phyloP scores from a whole-genome alignment of 2,329 filamentous ascomycete genomes.

The Grosmannia penicillata region DNA sequence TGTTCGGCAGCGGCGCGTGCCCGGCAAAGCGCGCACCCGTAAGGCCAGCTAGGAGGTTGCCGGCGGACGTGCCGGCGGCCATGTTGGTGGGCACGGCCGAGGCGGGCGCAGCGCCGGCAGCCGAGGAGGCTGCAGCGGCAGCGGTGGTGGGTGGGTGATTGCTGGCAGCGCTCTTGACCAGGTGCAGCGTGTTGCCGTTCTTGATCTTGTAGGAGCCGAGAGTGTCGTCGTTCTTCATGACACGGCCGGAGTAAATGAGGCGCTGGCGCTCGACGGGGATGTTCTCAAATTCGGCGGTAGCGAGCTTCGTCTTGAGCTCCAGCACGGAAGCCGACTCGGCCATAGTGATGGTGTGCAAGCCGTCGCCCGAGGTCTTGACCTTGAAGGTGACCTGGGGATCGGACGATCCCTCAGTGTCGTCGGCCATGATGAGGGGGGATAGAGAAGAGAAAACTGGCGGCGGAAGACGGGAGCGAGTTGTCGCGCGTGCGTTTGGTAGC shows the following conservation, averaged over 20 bases:
- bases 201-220: slow-evolving; percentile 87
- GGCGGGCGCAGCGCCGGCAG: slow-evolving; percentile 24
- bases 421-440: slow-evolving; percentile 37
- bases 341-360: slow-evolving; percentile 61
- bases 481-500: too few relatives aligned
- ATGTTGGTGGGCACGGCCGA: slow-evolving; percentile 61
- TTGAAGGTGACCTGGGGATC: slow-evolving; percentile 84
- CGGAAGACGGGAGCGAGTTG: background rate
- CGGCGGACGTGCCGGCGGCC: slow-evolving; percentile 59
- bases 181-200: slow-evolving; percentile 84
- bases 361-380: slow-evolving; percentile 91
- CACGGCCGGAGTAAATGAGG: slow-evolving; percentile 91
- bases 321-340: slow-evolving; percentile 59
- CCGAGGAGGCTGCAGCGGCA: background rate
- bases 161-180: slow-evolving; percentile 92
- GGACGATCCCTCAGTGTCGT: slow-evolving; percentile 42
- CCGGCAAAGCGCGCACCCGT: slow-evolving; percentile 91
- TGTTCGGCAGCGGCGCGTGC: slow-evolving; percentile 73
- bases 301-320: slow-evolving; percentile 82
- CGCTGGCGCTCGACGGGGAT: slow-evolving; percentile 80
- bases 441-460: background rate
- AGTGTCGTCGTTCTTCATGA: slow-evolving; percentile 88
- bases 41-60: slow-evolving; percentile 78
- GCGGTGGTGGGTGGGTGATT: slow-evolving; percentile 38
- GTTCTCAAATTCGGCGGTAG: slow-evolving; percentile 68